Evolutionary conservation across 352 stramenopile genomes (phyloP).

Genomic region (Pythium utonaiense): DNA sequence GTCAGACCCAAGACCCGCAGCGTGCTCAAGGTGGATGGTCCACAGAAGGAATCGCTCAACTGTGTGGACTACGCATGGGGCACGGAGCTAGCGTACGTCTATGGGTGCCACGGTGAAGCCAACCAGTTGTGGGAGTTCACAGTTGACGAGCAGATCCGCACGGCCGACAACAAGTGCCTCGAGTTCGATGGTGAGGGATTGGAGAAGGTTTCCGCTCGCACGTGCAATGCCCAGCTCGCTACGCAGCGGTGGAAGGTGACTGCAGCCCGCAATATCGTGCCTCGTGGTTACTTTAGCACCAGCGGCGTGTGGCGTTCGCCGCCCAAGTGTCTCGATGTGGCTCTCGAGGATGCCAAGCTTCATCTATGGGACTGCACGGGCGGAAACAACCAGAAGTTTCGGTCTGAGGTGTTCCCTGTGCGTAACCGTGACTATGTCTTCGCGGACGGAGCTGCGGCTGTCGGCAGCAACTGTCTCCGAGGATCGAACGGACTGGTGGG

Average conservation of each 20-base stretch:
- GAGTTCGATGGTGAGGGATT: background rate
- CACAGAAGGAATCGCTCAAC: background rate
- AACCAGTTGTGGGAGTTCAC: constrained; percentile 2
- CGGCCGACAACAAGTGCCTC: constrained; percentile 8
- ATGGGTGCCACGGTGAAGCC: background rate
- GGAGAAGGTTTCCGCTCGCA: background rate
- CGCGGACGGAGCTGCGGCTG: background rate
- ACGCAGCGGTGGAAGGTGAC: constrained; percentile 1
- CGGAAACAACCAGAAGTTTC: constrained; percentile 9
- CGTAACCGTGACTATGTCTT: constrained; percentile 5
- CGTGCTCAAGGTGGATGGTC: background rate
- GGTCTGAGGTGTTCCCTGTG: constrained; percentile 2
- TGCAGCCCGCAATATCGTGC: background rate
- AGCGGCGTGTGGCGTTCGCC: background rate
- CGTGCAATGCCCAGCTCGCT: background rate
- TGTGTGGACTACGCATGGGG: background rate
- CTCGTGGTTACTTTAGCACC: background rate
- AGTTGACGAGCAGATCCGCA: background rate
- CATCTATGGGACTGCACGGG: constrained; percentile 10
- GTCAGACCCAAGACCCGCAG: constrained; percentile 2
- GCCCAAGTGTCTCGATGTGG: background rate
- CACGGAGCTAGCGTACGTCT: background rate
- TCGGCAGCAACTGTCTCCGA: constrained; percentile 1
- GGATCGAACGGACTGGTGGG: background rate
- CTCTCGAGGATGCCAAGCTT: constrained; percentile 4